Evolutionary conservation across 768 basidiomycete genomes (phyloP), one percentile per base, ranked within the genome.

Genomic region (Roridomyces roridus): DNA sequence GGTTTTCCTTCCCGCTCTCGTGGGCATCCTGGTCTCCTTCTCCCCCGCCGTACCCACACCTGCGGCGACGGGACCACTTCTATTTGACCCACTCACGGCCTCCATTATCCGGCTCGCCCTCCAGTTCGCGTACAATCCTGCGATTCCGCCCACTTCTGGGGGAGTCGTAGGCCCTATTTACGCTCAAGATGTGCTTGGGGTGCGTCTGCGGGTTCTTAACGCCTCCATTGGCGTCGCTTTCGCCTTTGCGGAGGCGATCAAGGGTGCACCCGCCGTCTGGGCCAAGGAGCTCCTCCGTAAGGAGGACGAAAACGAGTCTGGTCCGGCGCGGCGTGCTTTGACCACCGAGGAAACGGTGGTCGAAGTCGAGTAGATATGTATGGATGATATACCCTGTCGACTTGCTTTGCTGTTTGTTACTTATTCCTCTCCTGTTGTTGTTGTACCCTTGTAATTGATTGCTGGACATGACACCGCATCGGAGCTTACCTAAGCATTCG

Each of bases 231-330:
- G 79, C 9, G 77, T 86, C 11, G 85, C 85, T 0, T 88, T 89
- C 64, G 84, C 88, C 3, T 86, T 88, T 61, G 83, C 87, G 1
- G 88, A 90, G 68, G 85, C 84, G 0, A 81, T 90, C 48, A 74
- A 76, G 18, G 67, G 62, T 9, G 80, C 83, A 0, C 85, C 85
- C 15, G 54, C 66, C 7, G 74, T 72, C 15, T 72, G 68, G 56
- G 67, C 44, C 35, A 55, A 51, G 43, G 57, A 55, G 29, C 43
- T 58, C 12, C 53, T 54, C 29, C 68, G 51, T 31, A 55, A 54
- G 35, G 47, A 50, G 31, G 44, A 51, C 12, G 52, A 57, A 35
- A 51, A 18, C 28, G 46, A 31, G 0, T n/a, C 44, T 2, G 36
- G n/a, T 8, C 45, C 46, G 4, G 2, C 18, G 11, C 53, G 53